Evolutionary conservation across 768 basidiomycete species (phyloP), one percentile per base, ranked within the genome.

Genomic region (Tephrocybe sp.): DNA sequence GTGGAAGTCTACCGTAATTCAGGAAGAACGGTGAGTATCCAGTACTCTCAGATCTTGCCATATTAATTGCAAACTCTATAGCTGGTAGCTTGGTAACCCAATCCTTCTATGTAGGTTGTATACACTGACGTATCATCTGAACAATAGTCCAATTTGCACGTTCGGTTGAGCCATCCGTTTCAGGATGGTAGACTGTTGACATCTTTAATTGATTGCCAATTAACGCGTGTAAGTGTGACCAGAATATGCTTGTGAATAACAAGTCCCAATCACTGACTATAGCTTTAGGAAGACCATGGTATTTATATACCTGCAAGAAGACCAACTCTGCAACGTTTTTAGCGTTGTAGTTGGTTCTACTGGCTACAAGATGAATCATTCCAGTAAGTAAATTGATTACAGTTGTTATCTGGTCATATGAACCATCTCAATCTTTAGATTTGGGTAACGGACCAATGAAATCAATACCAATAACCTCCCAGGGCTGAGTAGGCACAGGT

Each of bases 1-100:
- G 45, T 0, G 63, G 63, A 0, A 59, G 42, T 0, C 47, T 33
- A 2, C 63, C 58, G 2, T 45, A 15, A 63, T 61, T 16, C 3
- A 48, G 52, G 18, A 61, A 59, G 56, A 72, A 74, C 1, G 70
- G 72, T 6, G 67, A 42, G 46, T 57, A 69, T n/a, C n/a, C n/a
- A n/a, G n/a, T n/a, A n/a, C n/a, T n/a, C n/a, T n/a, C n/a, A n/a
- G n/a, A n/a, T n/a, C n/a, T n/a, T n/a, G n/a, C n/a, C n/a, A n/a
- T n/a, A n/a, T n/a, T n/a, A n/a, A n/a, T n/a, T n/a, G n/a, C n/a
- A n/a, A n/a, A n/a, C n/a, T n/a, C n/a, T n/a, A n/a, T n/a, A n/a
- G n/a, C n/a, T n/a, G n/a, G n/a, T 10, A n/a, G n/a, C n/a, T n/a
- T n/a, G n/a, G n/a, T n/a, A n/a, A n/a, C n/a, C n/a, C n/a, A n/a